phyloP scores from a whole-genome alignment of 2,329 filamentous ascomycete genomes.

The Sphaerostilbella broomeana region DNA sequence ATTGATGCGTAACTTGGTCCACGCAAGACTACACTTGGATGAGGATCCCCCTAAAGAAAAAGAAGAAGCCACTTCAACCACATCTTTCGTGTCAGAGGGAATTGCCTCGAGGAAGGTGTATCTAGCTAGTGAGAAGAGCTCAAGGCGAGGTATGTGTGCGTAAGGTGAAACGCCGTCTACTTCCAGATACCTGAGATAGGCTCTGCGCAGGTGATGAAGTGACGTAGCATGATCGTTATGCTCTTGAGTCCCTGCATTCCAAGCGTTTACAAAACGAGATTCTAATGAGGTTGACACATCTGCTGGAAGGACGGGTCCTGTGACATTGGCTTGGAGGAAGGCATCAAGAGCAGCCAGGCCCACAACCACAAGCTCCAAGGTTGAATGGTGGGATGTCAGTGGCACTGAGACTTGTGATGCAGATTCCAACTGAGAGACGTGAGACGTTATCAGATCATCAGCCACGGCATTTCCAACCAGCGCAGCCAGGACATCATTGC shows the following conservation, averaged over 20 bases:
- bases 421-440: conserved; percentile 6
- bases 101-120: conserved; percentile 36
- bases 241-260: conserved; percentile 14
- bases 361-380: conserved; percentile 20
- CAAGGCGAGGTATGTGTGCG: conserved; percentile 72
- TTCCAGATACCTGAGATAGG: conserved; percentile 61
- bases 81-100: conserved; percentile 16
- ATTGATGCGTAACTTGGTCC: conserved; percentile 64
- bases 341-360: conserved; percentile 51
- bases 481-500: conserved; percentile 1
- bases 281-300: conserved; percentile 24
- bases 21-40: conserved; percentile 43
- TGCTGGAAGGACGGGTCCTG: conserved; percentile 65
- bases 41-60: conserved; percentile 31
- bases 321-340: conserved; percentile 83
- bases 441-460: conserved; percentile 10
- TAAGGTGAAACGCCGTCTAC: conserved; percentile 86
- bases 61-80: conserved; percentile 21
- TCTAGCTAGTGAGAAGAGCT: conserved; percentile 71
- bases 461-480: conserved; percentile 9
- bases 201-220: conserved; percentile 40
- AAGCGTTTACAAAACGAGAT: conserved; percentile 35
- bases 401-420: background rate
- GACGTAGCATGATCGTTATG: background rate
- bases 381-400: background rate